A percentile compares a stretch with the other conserved stretches of the same genome.
Evolutionary conservation across 345 rosid species (phyloP).

Genomic region (Eucalyptus leucophloia): DNA sequence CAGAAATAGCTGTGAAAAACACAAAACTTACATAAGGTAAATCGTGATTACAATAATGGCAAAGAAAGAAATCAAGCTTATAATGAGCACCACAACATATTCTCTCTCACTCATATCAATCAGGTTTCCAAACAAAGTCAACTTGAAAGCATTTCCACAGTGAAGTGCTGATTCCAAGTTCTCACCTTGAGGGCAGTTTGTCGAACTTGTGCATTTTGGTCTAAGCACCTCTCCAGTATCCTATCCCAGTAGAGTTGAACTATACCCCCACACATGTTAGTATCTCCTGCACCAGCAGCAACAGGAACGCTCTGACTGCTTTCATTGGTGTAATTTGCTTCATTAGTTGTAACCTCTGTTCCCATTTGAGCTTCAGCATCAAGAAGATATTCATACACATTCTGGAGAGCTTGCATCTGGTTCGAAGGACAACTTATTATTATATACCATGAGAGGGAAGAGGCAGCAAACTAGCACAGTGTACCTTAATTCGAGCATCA

Average conservation of each 20-base stretch:
- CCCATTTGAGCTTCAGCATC: slow-evolving; percentile 94
- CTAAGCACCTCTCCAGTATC: slow-evolving; percentile 80
- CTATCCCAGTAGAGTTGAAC: slow-evolving; percentile 94
- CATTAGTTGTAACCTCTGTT: slow-evolving; percentile 33
- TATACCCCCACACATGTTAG: slow-evolving; percentile 98
- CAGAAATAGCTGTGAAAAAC: not conserved
- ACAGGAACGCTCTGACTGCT: slow-evolving; percentile 68
- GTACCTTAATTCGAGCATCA: slow-evolving; percentile 80
- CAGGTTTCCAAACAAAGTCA: not conserved
- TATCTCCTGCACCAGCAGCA: slow-evolving; percentile 99
- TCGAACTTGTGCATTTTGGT: slow-evolving; percentile 78
- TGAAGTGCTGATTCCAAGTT: not conserved
- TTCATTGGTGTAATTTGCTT: slow-evolving; percentile 25
- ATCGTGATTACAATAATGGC: not conserved
- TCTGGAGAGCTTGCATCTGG: slow-evolving; percentile 94
- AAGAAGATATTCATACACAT: slow-evolving; percentile 89
- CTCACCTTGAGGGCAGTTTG: slow-evolving; percentile 87
- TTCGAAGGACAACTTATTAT: slow-evolving; percentile 8
- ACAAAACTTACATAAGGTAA: not conserved
- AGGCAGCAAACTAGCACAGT: not conserved
- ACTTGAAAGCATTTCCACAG: not conserved
- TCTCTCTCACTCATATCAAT: not conserved
- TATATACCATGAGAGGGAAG: not conserved
- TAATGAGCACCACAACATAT: not conserved
- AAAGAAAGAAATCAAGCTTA: not conserved